A percentile compares a stretch with the other conserved stretches of the same genome.
These are phyloP conservation scores for Chlamydomonas sphaeroides DNA, from an alignment of 139 green algal genomes.

Conservation along the genomic window DNA sequence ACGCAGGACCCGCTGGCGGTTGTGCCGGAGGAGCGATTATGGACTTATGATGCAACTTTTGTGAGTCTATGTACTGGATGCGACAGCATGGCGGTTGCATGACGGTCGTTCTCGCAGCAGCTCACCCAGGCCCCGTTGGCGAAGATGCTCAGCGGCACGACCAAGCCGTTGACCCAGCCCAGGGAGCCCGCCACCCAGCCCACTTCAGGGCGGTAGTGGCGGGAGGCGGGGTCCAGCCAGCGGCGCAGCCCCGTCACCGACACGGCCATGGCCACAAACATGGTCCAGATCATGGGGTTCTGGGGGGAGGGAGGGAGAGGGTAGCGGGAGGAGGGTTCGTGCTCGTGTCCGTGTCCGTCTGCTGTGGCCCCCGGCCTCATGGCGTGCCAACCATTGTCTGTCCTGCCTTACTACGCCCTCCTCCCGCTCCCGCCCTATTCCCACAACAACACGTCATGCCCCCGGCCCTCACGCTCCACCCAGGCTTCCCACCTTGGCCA, in stretches of 20 bases:
- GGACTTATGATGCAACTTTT: too few relatives aligned
- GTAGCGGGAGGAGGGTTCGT: background rate
- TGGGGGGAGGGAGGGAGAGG: background rate
- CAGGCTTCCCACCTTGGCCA: conserved; percentile 10
- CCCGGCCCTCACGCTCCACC: background rate
- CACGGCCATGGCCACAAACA: conserved; percentile 38
- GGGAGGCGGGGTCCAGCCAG: conserved; percentile 43
- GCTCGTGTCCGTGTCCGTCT: too few relatives aligned
- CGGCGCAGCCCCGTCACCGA: conserved; percentile 28
- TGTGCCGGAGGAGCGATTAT: too few relatives aligned
- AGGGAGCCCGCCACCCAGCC: conserved; percentile 31
- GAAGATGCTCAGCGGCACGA: conserved; percentile 49
- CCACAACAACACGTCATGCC: too few relatives aligned
- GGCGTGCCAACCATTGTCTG: too few relatives aligned
- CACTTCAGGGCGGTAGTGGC: conserved; percentile 21
- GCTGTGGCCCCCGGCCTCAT: too few relatives aligned
- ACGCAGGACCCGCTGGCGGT: too few relatives aligned
- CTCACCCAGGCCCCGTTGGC: conserved; percentile 41
- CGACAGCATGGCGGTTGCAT: background rate
- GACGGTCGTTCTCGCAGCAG: background rate
- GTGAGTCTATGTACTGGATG: background rate
- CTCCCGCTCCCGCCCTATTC: background rate
- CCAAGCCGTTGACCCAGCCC: conserved; percentile 20
- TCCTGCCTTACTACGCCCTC: background rate
- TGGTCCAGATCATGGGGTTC: conserved; percentile 57